Conservation (phyloP, 768 basidiomycete species). For the Lyophyllum semitale region DNA sequence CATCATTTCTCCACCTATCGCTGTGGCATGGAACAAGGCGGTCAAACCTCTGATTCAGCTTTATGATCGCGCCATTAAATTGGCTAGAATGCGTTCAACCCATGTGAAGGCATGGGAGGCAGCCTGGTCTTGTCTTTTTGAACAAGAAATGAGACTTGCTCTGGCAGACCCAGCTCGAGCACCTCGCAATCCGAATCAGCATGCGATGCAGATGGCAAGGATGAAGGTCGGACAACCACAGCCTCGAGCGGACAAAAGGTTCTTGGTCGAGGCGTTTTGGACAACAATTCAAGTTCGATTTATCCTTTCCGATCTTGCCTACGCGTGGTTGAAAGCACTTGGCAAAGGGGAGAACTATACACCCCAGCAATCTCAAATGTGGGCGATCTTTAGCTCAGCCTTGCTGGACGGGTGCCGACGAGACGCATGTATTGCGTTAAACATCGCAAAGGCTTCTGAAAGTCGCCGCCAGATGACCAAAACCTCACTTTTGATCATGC, state of each 20-base stretch:
- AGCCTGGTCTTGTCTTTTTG: slow-evolving; percentile 53
- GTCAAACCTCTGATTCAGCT: slow-evolving; percentile 35
- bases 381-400: slow-evolving; percentile 50
- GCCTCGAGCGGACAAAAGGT: slow-evolving; percentile 60
- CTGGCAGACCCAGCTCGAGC: slow-evolving; percentile 31
- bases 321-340: slow-evolving; percentile 37
- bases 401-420: slow-evolving; percentile 44
- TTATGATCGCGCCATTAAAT: slow-evolving; percentile 39
- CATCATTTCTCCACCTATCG: slow-evolving; percentile 30
- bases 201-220: slow-evolving; percentile 54
- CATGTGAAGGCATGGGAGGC: slow-evolving; percentile 65
- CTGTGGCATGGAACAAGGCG: slow-evolving; percentile 38
- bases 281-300: slow-evolving; percentile 54
- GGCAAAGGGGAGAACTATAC: slow-evolving; percentile 17
- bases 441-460: slow-evolving; percentile 48
- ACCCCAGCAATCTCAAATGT: slow-evolving; percentile 35
- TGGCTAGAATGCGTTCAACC: slow-evolving; percentile 52
- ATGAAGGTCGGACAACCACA: slow-evolving; percentile 56
- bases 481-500: slow-evolving; percentile 44
- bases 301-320: slow-evolving; percentile 45
- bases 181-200: slow-evolving; percentile 43
- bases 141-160: slow-evolving; percentile 42
- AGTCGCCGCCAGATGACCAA: slow-evolving; percentile 54
- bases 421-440: slow-evolving; percentile 48
- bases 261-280: slow-evolving; percentile 64